Percentiles rank a stretch among this genome's conserved stretches.
phyloP scores from a whole-genome alignment of 169 alveolate genomes.

The Babesia bovis region DNA sequence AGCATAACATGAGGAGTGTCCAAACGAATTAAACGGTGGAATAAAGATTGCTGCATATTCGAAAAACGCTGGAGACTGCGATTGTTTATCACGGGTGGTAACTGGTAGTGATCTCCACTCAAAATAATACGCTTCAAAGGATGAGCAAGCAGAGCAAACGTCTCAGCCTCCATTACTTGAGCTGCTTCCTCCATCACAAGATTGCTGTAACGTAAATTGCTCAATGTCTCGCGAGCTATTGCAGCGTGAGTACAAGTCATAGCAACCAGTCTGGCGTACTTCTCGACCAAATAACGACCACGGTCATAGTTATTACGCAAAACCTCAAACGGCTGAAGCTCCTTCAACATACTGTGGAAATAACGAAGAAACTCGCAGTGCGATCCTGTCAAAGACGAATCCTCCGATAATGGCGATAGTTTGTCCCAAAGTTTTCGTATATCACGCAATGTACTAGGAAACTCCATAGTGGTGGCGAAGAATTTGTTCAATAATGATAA shows the following conservation, averaged over 20 bases:
- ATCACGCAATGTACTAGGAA: conserved; percentile 24
- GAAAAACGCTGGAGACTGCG: conserved; percentile 76
- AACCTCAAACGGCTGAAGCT: conserved; percentile 89
- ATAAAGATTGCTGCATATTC: conserved; percentile 84
- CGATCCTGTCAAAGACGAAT: background rate
- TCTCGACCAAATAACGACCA: conserved; percentile 87
- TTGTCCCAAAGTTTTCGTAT: conserved; percentile 30
- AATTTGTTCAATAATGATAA: conserved; percentile 20
- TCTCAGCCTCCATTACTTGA: conserved; percentile 88
- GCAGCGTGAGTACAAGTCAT: conserved; percentile 96
- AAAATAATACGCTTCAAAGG: conserved; percentile 86
- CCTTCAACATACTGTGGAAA: conserved; percentile 73
- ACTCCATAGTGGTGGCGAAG: conserved; percentile 23
- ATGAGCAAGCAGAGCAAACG: conserved; percentile 87
- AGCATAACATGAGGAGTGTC: conserved; percentile 80
- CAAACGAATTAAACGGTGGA: conserved; percentile 81
- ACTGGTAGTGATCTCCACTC: conserved; percentile 91
- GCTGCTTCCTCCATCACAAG: conserved; percentile 89
- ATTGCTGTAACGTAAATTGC: conserved; percentile 79
- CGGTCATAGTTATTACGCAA: conserved; percentile 88
- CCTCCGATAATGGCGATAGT: conserved; percentile 31
- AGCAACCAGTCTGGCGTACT: conserved; percentile 90
- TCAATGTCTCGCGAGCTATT: conserved; percentile 82
- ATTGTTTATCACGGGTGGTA: conserved; percentile 91
- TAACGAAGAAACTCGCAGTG: conserved; percentile 52